Evolutionary conservation across 2,329 filamentous ascomycete genomes (phyloP), one percentile per base, ranked within the genome.

Genomic region (Fusarium papillatum): DNA sequence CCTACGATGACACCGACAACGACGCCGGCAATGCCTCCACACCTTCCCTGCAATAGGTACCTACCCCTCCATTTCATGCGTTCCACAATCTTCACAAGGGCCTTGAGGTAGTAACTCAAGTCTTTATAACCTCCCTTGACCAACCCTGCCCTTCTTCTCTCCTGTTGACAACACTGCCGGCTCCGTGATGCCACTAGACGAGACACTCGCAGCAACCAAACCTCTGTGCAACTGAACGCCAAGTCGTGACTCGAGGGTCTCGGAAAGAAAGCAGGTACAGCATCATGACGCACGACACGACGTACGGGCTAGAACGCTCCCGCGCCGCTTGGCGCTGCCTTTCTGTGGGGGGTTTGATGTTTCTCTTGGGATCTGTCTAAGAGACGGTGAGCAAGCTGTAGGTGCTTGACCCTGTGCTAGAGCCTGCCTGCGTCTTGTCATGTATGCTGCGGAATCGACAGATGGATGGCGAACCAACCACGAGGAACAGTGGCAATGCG

Each of bases 1-100:
- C 78, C 84, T 55, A 85, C 70, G 48, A 84, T 65, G 63, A 81
- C 76, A 38, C 85, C 85, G 53, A 86, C 78, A 31, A 83, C 81
- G 64, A 84, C 78, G 41, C 85, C 85, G 3, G 84, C 48, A 53
- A 53, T 31, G 19, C 50, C 50, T 55, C 50, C 50, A n/a, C 50
- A 55, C 29, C 50, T 55, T 55, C 50, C 50, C 50, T 55, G 50
- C 29, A 55, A 34, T 55, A 34, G 29, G 4, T 55, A 34, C 29
- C 7, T 55, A 55, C 50, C 50, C 50, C 50, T 55, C 50, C 50
- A 55, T 55, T 22, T 34, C 50, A 55, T 34, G 50, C 29, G 50
- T 34, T n/a, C 50, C 50, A 55, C 50, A 55, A 55, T 55, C 50
- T 55, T 55, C 50, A 55, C 29, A 22, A 55, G 50, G 50, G 29